Base-by-base conservation (phyloP, 441 rosid genomes). In the Brassica balearica region DNA sequence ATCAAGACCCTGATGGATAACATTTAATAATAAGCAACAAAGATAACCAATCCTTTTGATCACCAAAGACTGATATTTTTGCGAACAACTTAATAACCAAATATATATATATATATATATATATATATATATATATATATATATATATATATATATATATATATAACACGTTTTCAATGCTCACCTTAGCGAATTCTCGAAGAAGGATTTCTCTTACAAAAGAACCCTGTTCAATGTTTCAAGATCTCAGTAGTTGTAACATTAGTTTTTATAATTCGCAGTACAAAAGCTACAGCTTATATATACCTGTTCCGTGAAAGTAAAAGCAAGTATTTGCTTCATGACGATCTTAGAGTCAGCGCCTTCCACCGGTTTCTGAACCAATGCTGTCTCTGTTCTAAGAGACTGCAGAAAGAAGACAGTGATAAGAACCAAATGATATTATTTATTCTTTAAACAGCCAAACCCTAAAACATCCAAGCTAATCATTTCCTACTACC, bases 121-220 rank as follows among this genome's bases (percentile, higher is more conserved):
- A 19, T 19, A 19, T 19, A 19, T 19, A 19, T 19, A 19, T 19
- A 19, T 19, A 19, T 19, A 19, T 19, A 19, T 19, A 19, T 19
- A 19, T 19, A 19, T 19, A 19, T 19, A 19, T 19, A 19, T 19
- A 19, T 19, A 19, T 19, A 19, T 19, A 19, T 19, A 19, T 19
- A 19, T 19, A 19, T 19, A 15, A 53, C 61, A 68, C 29, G 17
- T 25, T 58, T 53, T 19, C 19, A 19, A 79, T 66, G 3, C 82
- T 63, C 79, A 93, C 99, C 97, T 95, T 95, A 8, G 97, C 90
- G 56, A 93, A 82, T 83, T 95, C 99, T 82, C 83, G 87, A 86
- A 95, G 87, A 78, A 95, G 85, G 77, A 95, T 90, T 81, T 95
- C 98, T 87, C 97, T 91, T 77, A 93, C 90, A 80, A 91, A 90